phyloP scores from a whole-genome alignment of 2,329 filamentous ascomycete genomes.

The Arthrobotrys conoides region DNA sequence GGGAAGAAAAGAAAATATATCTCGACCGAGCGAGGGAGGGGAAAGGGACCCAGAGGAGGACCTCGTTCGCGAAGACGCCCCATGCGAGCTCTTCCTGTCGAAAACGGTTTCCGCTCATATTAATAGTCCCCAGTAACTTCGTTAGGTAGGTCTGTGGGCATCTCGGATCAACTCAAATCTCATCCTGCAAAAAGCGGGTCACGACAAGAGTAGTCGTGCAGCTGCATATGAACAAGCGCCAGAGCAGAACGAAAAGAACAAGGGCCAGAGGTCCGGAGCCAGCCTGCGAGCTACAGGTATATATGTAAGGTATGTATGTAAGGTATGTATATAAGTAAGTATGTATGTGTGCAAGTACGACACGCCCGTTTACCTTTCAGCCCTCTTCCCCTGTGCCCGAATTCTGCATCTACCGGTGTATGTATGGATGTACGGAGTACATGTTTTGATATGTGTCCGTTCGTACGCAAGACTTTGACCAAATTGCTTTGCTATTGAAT shows the following conservation, averaged over 20 bases:
- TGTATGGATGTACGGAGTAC: too few relatives aligned
- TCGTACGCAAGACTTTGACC: conserved; percentile 2
- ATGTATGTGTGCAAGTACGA: too few relatives aligned
- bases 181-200: conserved; percentile 53
- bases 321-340: too few relatives aligned
- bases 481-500: conserved; percentile 14
- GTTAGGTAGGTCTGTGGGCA: neutral
- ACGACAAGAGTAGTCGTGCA: conserved; percentile 12
- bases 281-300: too few relatives aligned
- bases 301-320: too few relatives aligned
- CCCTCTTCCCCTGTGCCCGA: conserved; percentile 6
- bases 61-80: conserved; percentile 52
- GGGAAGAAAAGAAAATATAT: conserved; percentile 30
- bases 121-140: neutral
- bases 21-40: conserved; percentile 45
- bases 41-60: conserved; percentile 31
- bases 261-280: conserved; percentile 4
- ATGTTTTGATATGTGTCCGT: neutral
- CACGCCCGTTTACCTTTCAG: conserved; percentile 25
- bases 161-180: conserved; percentile 56
- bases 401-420: conserved; percentile 12
- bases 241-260: conserved; percentile 15
- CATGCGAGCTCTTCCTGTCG: conserved; percentile 58
- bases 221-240: conserved; percentile 24
- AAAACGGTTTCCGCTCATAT: conserved; percentile 40